These are phyloP conservation scores for Monilinia polystroma DNA, from an alignment of 2,329 filamentous ascomycete genomes.

Conservation along the genomic window DNA sequence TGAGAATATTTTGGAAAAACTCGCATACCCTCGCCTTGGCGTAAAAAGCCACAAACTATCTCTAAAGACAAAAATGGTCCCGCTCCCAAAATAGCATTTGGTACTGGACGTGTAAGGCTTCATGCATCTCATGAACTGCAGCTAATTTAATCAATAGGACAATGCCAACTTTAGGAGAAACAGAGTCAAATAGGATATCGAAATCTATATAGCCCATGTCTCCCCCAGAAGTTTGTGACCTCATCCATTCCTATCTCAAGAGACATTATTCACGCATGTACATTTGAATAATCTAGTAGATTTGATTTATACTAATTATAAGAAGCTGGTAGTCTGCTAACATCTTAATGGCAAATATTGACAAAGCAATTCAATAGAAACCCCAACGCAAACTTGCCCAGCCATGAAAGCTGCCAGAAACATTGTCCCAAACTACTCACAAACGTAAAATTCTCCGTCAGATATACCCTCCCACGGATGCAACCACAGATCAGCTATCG, in stretches of 20 bases:
- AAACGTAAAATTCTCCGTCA: too few species aligned
- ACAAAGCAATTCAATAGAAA: neutral
- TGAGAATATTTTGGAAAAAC: too few species aligned
- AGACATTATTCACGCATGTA: neutral
- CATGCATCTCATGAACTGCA: too few species aligned
- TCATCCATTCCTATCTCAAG: neutral
- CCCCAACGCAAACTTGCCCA: neutral
- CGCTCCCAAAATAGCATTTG: too few species aligned
- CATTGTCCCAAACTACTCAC: too few species aligned
- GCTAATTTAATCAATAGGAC: too few species aligned
- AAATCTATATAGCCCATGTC: neutral
- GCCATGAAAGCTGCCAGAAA: neutral
- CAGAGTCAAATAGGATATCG: too few species aligned
- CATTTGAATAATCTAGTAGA: neutral
- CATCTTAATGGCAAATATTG: neutral
- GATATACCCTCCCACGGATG: neutral
- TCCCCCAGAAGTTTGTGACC: neutral
- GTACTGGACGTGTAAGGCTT: too few species aligned
- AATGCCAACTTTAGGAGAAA: too few species aligned
- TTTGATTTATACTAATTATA: neutral
- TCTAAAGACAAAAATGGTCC: too few species aligned
- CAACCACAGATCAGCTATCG: neutral
- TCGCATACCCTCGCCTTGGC: too few species aligned
- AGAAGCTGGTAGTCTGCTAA: neutral
- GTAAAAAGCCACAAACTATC: too few species aligned